These are phyloP conservation scores for Nowakowskiella sp. DNA, from an alignment of 192 early-diverging fungal species.

Conservation along the genomic window DNA sequence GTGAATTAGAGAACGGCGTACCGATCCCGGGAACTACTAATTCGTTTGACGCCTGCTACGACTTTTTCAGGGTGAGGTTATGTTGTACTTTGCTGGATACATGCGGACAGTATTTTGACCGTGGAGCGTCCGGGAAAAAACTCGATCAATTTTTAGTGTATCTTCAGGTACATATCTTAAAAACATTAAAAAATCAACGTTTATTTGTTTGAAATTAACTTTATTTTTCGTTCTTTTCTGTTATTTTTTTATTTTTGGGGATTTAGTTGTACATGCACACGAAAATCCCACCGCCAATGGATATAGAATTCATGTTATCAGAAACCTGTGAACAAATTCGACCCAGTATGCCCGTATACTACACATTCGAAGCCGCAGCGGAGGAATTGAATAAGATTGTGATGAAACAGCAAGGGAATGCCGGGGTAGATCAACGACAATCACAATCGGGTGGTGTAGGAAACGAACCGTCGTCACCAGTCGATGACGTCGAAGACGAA, in stretches of 20 bases:
- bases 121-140: conserved; percentile 52
- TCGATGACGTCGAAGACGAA: conserved; percentile 25
- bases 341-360: conserved; percentile 49
- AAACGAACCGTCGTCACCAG: conserved; percentile 9
- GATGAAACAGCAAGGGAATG: conserved; percentile 40
- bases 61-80: conserved; percentile 90
- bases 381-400: conserved; percentile 53
- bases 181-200: background rate
- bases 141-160: conserved; percentile 70
- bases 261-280: conserved; percentile 73
- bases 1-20: conserved; percentile 47
- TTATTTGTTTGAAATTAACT: background rate
- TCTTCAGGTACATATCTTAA: conserved; percentile 55
- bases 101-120: conserved; percentile 75
- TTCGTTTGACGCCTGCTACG: conserved; percentile 67
- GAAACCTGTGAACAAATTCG: conserved; percentile 65
- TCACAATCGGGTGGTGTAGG: conserved; percentile 34
- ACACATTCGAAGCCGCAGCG: conserved; percentile 75
- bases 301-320: conserved; percentile 79
- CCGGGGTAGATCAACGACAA: conserved; percentile 1
- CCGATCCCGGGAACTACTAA: conserved; percentile 42
- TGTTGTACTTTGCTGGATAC: conserved; percentile 79
- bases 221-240: conserved; percentile 1
- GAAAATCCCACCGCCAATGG: conserved; percentile 73
- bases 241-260: too few relatives aligned